Evolutionary conservation across 148 eudicot species (phyloP).

Genomic region (Amaranthus palmeri): DNA sequence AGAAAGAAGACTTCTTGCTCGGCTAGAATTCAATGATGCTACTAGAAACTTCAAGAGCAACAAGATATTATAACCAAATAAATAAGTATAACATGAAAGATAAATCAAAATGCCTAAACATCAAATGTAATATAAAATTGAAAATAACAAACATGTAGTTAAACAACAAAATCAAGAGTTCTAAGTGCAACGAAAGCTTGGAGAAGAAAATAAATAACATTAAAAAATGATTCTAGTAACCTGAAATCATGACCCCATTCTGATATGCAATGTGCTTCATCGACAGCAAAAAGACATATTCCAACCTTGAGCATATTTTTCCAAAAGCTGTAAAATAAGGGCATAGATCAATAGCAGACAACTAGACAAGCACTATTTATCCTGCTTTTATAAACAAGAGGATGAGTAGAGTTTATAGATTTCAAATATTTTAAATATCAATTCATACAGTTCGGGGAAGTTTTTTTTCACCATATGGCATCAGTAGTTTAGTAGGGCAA

Average conservation of each 20-base stretch:
- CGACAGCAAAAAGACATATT: constrained; percentile 74
- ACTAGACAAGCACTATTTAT: not conserved
- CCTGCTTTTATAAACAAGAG: not conserved
- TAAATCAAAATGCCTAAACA: not conserved
- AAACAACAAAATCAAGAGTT: not conserved
- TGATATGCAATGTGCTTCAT: constrained; percentile 91
- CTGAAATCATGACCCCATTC: constrained; percentile 96
- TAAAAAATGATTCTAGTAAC: constrained; percentile 17
- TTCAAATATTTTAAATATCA: not conserved
- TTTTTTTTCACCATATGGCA: no score
- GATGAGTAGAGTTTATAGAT: not conserved
- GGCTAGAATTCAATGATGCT: not conserved
- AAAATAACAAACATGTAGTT: not conserved
- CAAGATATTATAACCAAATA: not conserved
- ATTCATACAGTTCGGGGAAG: not conserved
- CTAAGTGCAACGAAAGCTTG: not conserved
- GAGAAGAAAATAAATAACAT: not conserved
- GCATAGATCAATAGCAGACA: not conserved
- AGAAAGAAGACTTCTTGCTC: not conserved
- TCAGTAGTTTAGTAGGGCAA: no score
- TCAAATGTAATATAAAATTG: not conserved
- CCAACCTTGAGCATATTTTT: constrained; percentile 52
- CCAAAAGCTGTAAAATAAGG: constrained; percentile 65
- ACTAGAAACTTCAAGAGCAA: not conserved
- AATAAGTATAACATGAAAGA: not conserved